Base-by-base conservation (phyloP, 768 basidiomycete species). In the Suillus placidus region DNA sequence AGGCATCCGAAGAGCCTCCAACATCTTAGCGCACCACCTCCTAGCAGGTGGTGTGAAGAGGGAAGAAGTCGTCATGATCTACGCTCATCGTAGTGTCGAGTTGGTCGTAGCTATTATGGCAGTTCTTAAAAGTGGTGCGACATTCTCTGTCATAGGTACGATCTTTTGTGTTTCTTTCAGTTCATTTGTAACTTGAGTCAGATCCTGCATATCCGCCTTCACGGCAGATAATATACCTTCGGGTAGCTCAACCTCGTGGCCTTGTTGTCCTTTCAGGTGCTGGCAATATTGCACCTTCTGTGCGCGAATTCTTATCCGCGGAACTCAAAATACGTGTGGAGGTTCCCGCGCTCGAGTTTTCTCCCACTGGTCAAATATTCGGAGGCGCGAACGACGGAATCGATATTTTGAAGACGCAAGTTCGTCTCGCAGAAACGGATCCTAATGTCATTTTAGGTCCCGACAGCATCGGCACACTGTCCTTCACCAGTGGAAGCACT, bases 41-140 rank as follows among this genome's bases (percentile, higher is more conserved):
- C 80, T 98, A 47, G 87, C 89, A 69, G 87, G 87, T 16, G 97
- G 97, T 7, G 80, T 99, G 5, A 84, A 95, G 76, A 83, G 94
- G 40, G 97, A 96, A 72, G 97, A 99, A 68, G 95, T 99, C 23
- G 95, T 99, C 62, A 98, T 97, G 90, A 91, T 99, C 23, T 99
- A 99, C 73, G 97, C 97, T 2, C 90, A 97, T 72, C 87, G 97
- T 40, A 94, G 93, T 70, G 95, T 98, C 56, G 97, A 99, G 76
- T 89, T 99, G 61, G 93, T 97, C 2, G 92, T 99, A 4, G 96
- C 97, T 6, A 95, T 99, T 9, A 93, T 99, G 91, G 97, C 94
- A 30, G 89, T 96, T 42, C 84, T 99, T 68, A 98, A 98, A 79
- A 94, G 92, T 4, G 97, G 97, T 34, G 97, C 93, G 1, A 95